A percentile compares a stretch with the other conserved stretches of the same genome.
These are phyloP conservation scores for Ophiocordyceps camponoti-floridani DNA, from an alignment of 2,329 filamentous ascomycete species.

Conservation along the genomic window DNA sequence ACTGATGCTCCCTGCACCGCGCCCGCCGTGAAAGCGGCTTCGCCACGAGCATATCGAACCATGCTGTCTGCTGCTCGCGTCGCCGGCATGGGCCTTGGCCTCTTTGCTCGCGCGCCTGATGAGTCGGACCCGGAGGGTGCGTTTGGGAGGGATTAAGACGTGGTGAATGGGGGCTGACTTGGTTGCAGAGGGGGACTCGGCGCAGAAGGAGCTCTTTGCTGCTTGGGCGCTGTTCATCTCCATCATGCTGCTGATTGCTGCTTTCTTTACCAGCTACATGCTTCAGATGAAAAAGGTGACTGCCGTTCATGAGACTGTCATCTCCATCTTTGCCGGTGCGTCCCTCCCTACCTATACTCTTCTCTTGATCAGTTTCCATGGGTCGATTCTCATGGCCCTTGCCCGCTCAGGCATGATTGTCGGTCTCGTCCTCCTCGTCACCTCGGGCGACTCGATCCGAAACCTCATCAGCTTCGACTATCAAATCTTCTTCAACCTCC, in stretches of 20 bases:
- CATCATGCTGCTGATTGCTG: constrained; percentile 81
- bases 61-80: constrained; percentile 7
- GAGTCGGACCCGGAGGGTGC: constrained; percentile 17
- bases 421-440: constrained; percentile 70
- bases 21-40: constrained; percentile 8
- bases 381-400: not conserved
- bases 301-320: constrained; percentile 91
- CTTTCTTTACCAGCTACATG: constrained; percentile 93
- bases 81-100: constrained; percentile 1
- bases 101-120: constrained; percentile 6
- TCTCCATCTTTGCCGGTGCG: constrained; percentile 87
- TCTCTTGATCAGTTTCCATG: too few relatives aligned
- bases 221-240: constrained; percentile 97
- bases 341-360: constrained; percentile 41
- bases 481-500: constrained; percentile 97
- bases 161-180: too few relatives aligned
- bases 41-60: constrained; percentile 11
- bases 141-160: too few relatives aligned
- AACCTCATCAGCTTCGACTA: constrained; percentile 93
- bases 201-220: constrained; percentile 83
- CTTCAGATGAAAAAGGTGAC: constrained; percentile 94
- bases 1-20: constrained; percentile 6
- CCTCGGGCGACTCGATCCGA: constrained; percentile 66
- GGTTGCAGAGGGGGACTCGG: constrained; percentile 52
- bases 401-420: constrained; percentile 78